Evolutionary conservation across 805 yeast species (phyloP), one percentile per base, ranked within the genome.

Genomic region (Pichia occidentalis): DNA sequence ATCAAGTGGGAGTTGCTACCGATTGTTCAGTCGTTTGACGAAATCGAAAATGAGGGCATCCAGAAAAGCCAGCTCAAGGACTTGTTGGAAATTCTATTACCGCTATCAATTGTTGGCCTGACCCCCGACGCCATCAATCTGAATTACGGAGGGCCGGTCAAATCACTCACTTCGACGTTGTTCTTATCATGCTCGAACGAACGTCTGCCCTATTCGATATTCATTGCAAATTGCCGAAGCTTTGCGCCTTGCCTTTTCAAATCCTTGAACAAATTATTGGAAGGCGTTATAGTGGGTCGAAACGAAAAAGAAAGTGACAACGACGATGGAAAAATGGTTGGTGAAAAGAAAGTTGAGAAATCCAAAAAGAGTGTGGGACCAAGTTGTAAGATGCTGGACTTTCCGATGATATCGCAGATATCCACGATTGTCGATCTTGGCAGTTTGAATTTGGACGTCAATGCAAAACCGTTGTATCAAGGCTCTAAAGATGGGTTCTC

Each of bases 401-500:
- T 60, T 46, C 60, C 48, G 5, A 27, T 49, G 5, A 46, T 71
- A 5, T 48, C 77, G 0, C 59, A 62, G 29, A 37, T 73, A 16
- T 54, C 70, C 1, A 52, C 65, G 1, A 46, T 65, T 10, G 39
- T 70, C 64, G 1, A 35, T 16, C 24, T 31, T 11, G 17, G 51
- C 57, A 1, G 69, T 63, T 21, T 46, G 73, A 4, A 28, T 25
- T 60, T 75, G 0, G 63, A 62, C 17, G 61, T 71, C 4, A 68
- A 72, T 29, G 52, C 83, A 37, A 65, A 75, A 30, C 76, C 75
- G 48, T 67, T 88, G 9, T 88, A 80, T 50, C 65, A 70, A 7
- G 96, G 94, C 0, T 63, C 85, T 8, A 80, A 75, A 33, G 67
- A 77, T 34, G 97, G 97, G 2, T 90, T 84, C 55, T 85, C 95